Evolutionary conservation across 495 filamentous ascomycete species (phyloP).

Genomic region (Choiromyces venosus): DNA sequence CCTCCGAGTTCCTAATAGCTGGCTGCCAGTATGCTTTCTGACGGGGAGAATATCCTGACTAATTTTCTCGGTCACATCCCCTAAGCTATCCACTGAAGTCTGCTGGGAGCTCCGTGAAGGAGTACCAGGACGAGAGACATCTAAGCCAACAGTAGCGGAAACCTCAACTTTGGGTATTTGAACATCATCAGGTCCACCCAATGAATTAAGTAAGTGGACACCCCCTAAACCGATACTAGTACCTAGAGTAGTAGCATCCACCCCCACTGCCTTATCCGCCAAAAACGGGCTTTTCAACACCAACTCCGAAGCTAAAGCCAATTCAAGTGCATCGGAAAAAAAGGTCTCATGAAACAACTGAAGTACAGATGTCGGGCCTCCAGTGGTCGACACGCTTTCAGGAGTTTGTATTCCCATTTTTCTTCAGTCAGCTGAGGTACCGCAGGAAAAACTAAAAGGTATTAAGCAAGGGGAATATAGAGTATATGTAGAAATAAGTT

Average conservation of each 20-base stretch:
- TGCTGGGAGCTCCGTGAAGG: too few relatives aligned
- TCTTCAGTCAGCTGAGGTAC: background rate
- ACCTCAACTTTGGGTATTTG: too few relatives aligned
- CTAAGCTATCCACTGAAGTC: fast-evolving
- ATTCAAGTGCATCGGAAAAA: background rate
- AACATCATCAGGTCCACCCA: too few relatives aligned
- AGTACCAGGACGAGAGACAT: too few relatives aligned
- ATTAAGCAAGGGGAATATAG: background rate
- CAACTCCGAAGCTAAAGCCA: too few relatives aligned
- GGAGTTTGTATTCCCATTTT: background rate
- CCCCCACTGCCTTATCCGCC: too few relatives aligned
- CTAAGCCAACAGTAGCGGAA: too few relatives aligned
- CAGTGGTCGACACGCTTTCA: background rate
- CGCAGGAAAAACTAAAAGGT: background rate
- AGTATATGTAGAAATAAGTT: background rate
- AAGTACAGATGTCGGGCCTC: background rate
- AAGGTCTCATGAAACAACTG: background rate
- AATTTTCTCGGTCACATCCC: too few relatives aligned
- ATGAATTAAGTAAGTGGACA: too few relatives aligned
- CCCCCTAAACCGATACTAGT: too few relatives aligned
- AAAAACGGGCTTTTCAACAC: background rate
- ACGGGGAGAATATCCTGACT: too few relatives aligned
- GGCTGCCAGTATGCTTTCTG: background rate
- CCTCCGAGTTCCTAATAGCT: background rate
- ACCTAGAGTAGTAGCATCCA: too few relatives aligned